Evolutionary conservation across 2,329 filamentous ascomycete genomes (phyloP), one percentile per base, ranked within the genome.

Genomic region (Penicillium crustosum): DNA sequence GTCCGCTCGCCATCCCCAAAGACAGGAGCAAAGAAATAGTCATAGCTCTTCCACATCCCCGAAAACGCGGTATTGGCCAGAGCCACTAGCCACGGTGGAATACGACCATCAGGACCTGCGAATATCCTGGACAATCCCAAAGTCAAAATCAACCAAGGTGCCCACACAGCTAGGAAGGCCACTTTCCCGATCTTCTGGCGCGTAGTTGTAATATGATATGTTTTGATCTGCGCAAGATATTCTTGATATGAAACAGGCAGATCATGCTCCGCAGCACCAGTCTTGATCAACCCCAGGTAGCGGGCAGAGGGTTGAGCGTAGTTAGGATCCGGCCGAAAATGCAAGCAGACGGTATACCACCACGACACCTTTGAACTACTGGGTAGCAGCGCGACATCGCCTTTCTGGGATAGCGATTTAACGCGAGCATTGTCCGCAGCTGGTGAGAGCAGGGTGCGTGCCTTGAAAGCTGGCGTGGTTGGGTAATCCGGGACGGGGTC

Each of bases 1-100:
- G 83, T 86, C 65, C 85, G 84, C 80, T 97, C 93, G 0, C 94
- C 94, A 70, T 97, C 90, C 0, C 93, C 93, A 79, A 95, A 97
- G 0, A 88, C 41, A 0, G 75, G 77, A 72, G 85, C 87, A 64
- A 89, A 88, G 19, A 85, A 69, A 0, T 51, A 59, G 75, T 91
- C 89, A 75, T 92, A 91, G 47, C 75, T 81, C 45, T 64, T 68
- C 89, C 89, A 93, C 64, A 86, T 74, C 0, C 79, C 70, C 2
- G 76, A 80, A 58, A 89, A 86, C 2, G 89, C 13, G 1, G 79
- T 72, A 0, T 79, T 81, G 55, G 82, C 78, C 0, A 83, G 52
- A 17, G 73, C 72, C 3, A 78, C 81, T 49, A 93, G 61, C 90
- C 90, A 95, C 13, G 69, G 68, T 0, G 93, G 92, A 52, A 85